A percentile compares a stretch with the other conserved stretches of the same genome.
phyloP scores from a whole-genome alignment of 1,139 yeast species.

The Arxiozyma telluris region DNA sequence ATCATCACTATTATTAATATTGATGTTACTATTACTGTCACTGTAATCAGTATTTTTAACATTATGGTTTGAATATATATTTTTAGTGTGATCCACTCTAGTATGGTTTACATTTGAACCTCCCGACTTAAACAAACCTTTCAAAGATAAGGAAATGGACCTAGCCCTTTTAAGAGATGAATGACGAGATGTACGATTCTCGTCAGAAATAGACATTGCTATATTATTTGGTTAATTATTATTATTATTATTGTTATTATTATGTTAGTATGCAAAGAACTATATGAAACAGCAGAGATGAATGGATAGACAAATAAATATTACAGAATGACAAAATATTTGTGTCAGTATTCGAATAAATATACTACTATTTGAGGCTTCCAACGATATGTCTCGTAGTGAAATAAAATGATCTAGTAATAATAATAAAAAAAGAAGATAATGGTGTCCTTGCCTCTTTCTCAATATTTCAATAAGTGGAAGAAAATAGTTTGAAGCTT shows the following conservation, averaged over 20 bases:
- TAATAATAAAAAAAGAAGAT: neutral
- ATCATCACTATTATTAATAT: neutral
- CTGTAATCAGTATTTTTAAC: neutral
- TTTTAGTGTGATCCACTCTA: neutral
- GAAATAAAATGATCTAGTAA: neutral
- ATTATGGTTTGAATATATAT: constrained; percentile 2
- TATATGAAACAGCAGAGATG: neutral
- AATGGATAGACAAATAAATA: too few species aligned
- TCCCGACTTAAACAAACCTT: constrained; percentile 21
- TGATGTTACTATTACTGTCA: neutral
- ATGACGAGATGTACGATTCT: constrained; percentile 4
- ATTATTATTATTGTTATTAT: neutral
- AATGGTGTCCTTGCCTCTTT: too few species aligned
- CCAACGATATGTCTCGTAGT: neutral
- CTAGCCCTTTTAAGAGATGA: constrained; percentile 17
- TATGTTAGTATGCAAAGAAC: too few species aligned
- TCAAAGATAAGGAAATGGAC: constrained; percentile 26
- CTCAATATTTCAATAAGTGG: too few species aligned
- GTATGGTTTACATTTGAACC: neutral
- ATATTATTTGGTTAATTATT: neutral
- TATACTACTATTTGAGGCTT: neutral
- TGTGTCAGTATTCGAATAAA: neutral
- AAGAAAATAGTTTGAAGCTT: too few species aligned
- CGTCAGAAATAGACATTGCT: neutral
- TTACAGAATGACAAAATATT: neutral